phyloP scores from a whole-genome alignment of 208 protist genomes.

The Leptomonas seymouri region DNA sequence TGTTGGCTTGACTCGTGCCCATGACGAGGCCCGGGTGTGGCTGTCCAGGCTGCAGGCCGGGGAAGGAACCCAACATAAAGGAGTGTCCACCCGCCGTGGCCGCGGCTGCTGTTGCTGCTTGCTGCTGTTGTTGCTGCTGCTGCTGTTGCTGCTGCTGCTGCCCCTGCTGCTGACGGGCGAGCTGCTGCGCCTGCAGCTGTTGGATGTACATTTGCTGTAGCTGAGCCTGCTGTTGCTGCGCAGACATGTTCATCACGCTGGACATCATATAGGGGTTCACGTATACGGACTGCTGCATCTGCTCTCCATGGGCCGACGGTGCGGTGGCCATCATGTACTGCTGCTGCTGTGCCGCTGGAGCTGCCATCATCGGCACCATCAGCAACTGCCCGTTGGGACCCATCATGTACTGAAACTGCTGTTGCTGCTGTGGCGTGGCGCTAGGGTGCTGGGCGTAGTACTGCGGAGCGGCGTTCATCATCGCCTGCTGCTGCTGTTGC shows the following conservation, averaged over 20 bases:
- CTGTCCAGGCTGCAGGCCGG: conserved; percentile 8
- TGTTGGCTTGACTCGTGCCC: conserved; percentile 1
- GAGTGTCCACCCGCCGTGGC: conserved; percentile 7
- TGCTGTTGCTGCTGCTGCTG: conserved; percentile 29
- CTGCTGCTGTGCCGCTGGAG: conserved; percentile 15
- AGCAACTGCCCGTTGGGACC: conserved; percentile 40
- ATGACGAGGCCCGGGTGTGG: conserved; percentile 10
- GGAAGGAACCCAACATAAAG: conserved; percentile 8
- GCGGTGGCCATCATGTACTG: conserved; percentile 26
- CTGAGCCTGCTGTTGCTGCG: conserved; percentile 29
- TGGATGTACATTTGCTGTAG: conserved; percentile 26
- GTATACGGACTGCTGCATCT: conserved; percentile 35
- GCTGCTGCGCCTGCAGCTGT: conserved; percentile 36
- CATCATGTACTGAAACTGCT: conserved; percentile 45
- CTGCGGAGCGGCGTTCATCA: conserved; percentile 24
- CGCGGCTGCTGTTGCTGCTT: conserved; percentile 11
- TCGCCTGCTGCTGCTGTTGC: conserved; percentile 18
- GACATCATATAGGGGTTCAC: conserved; percentile 34
- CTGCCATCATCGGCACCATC: conserved; percentile 31
- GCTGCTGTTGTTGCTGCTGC: conserved; percentile 19
- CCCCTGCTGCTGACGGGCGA: conserved; percentile 19
- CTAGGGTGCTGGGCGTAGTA: conserved; percentile 29
- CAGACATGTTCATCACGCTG: conserved; percentile 26
- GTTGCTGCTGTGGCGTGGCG: conserved; percentile 28
- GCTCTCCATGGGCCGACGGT: conserved; percentile 10